phyloP scores from a whole-genome alignment of 495 filamentous ascomycete genomes.

The Paragyromitra xinjiangensis region DNA sequence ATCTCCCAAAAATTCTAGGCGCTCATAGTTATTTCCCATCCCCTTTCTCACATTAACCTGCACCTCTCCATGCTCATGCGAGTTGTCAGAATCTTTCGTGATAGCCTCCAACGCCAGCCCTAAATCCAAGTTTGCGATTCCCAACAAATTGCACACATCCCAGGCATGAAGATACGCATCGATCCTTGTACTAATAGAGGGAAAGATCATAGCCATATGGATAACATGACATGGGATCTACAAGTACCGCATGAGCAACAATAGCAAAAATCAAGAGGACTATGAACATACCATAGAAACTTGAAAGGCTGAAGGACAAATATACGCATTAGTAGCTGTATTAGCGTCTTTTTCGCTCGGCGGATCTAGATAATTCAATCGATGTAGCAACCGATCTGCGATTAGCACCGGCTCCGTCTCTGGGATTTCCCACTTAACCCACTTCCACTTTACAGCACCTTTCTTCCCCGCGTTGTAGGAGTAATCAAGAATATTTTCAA shows the following conservation, averaged over 20 bases:
- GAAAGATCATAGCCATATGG: constrained; percentile 75
- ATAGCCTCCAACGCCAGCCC: constrained; percentile 85
- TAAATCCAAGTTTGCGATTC: constrained; percentile 66
- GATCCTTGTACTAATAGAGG: constrained; percentile 81
- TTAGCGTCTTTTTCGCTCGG: constrained; percentile 65
- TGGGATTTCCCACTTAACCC: constrained; percentile 53
- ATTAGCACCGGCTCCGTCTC: constrained; percentile 75
- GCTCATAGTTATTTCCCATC: constrained; percentile 97
- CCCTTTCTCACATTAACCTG: constrained; percentile 81
- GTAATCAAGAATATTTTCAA: constrained; percentile 73
- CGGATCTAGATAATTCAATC: constrained; percentile 81
- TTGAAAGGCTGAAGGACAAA: constrained; percentile 71
- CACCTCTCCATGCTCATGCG: constrained; percentile 75
- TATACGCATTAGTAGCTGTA: constrained; percentile 58
- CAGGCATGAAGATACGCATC: constrained; percentile 83
- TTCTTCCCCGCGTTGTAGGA: constrained; percentile 57
- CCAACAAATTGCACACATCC: constrained; percentile 72
- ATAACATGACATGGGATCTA: constrained; percentile 73
- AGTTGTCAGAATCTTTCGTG: constrained; percentile 94
- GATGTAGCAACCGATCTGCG: constrained; percentile 74
- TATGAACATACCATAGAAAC: constrained; percentile 74
- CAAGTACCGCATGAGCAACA: constrained; percentile 35
- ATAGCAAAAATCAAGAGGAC: constrained; percentile 34
- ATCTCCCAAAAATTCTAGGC: constrained; percentile 93
- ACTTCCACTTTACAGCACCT: constrained; percentile 42